These are phyloP conservation scores for Chaetomium sp. DNA, from an alignment of 2,329 filamentous ascomycete species.

Conservation along the genomic window DNA sequence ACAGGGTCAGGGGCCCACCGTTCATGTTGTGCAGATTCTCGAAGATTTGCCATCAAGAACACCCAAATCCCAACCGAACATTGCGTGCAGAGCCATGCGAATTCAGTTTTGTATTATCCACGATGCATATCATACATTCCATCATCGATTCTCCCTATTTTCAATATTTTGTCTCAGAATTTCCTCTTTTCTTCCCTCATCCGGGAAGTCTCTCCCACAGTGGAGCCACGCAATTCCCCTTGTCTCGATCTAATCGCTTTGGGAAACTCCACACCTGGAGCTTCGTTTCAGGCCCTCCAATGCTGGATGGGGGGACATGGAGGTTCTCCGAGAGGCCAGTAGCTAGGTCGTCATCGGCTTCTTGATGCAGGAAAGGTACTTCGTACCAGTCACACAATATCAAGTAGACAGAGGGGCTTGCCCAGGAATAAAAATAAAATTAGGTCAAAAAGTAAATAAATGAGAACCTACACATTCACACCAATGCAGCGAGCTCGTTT, in stretches of 20 bases:
- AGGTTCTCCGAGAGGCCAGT: neutral
- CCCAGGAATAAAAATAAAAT: neutral
- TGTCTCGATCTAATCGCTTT: slow-evolving; percentile 5
- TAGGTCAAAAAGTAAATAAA: neutral
- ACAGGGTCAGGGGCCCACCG: neutral
- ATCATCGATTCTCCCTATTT: neutral
- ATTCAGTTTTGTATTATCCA: neutral
- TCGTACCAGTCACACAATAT: neutral
- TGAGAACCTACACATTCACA: neutral
- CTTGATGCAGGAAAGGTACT: neutral
- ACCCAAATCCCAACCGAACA: neutral
- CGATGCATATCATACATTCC: neutral
- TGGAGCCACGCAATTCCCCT: slow-evolving; percentile 20
- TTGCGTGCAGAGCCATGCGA: neutral
- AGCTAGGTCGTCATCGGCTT: neutral
- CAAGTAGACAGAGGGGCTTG: neutral
- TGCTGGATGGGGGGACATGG: neutral
- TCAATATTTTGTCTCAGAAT: neutral
- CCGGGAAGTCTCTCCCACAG: slow-evolving; percentile 16
- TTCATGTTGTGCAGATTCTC: slow-evolving; percentile 13
- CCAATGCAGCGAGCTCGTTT: neutral
- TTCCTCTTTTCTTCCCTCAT: slow-evolving; percentile 4
- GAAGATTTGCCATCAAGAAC: slow-evolving; percentile 8
- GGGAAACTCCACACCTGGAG: slow-evolving; percentile 2
- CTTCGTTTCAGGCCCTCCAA: slow-evolving; percentile 18